Evolutionary conservation across 257 asterid species (phyloP).

Genomic region (Sherardia arvensis): DNA sequence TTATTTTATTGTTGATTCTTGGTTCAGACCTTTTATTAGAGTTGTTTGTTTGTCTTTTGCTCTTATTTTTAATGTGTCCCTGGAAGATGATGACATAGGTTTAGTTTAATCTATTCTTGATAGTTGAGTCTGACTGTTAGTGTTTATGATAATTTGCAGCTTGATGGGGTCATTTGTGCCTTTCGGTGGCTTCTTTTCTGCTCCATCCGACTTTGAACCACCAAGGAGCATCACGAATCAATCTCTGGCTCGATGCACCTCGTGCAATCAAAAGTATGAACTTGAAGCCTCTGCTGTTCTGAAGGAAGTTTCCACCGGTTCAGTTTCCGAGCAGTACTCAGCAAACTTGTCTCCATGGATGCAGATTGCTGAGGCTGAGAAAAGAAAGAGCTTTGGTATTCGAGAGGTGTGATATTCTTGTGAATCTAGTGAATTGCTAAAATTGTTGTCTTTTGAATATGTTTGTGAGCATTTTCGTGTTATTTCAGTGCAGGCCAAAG

Average conservation of each 20-base stretch:
- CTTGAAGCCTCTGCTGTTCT: constrained; percentile 47
- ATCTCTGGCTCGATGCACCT: constrained; percentile 42
- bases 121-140: constrained; percentile 26
- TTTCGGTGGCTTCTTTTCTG: constrained; percentile 81
- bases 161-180: constrained; percentile 95
- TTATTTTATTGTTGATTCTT: constrained; percentile 6
- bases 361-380: constrained; percentile 42
- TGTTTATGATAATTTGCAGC: constrained; percentile 43
- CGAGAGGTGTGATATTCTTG: constrained; percentile 61
- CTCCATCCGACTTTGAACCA: constrained; percentile 57
- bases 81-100: background rate
- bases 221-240: constrained; percentile 24
- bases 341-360: constrained; percentile 58
- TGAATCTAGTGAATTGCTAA: background rate
- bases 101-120: constrained; percentile 1
- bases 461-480: constrained; percentile 38
- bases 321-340: constrained; percentile 38
- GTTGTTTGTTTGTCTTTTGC: background rate
- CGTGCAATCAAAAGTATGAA: constrained; percentile 68
- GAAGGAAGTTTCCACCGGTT: constrained; percentile 36
- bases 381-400: constrained; percentile 35
- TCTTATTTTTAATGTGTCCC: background rate
- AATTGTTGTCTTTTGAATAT: constrained; percentile 5
- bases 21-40: background rate
- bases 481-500: constrained; percentile 87